Evolutionary conservation across 805 yeast species (phyloP).

Genomic region (Zygosaccharomyces kombuchaensis): DNA sequence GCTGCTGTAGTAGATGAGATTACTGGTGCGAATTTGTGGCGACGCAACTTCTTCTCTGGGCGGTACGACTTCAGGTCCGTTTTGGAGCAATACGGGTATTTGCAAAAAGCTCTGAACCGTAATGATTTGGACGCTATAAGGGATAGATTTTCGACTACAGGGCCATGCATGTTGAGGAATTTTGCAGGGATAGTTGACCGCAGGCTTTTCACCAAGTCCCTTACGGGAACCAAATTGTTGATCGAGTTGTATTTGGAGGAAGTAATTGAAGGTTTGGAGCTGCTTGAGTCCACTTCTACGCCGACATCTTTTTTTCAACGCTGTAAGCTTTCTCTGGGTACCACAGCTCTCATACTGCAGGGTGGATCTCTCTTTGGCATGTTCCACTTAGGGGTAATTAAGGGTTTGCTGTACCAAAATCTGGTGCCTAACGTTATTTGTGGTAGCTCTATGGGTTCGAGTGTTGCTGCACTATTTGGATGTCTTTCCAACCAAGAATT

Average conservation of each 20-base stretch:
- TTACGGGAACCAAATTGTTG: conserved; percentile 81
- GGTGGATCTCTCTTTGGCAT: conserved; percentile 95
- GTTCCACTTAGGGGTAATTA: conserved; percentile 89
- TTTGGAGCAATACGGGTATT: conserved; percentile 60
- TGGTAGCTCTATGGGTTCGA: conserved; percentile 92
- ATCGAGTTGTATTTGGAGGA: conserved; percentile 68
- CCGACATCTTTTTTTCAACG: conserved; percentile 75
- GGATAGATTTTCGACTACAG: conserved; percentile 67
- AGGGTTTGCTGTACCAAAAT: conserved; percentile 70
- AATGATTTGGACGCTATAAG: conserved; percentile 53
- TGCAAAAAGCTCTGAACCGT: conserved; percentile 57
- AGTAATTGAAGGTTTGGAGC: conserved; percentile 65
- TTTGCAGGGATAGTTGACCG: conserved; percentile 87
- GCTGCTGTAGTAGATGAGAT: conserved; percentile 48
- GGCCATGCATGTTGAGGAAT: conserved; percentile 66
- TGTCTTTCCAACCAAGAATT: conserved; percentile 66
- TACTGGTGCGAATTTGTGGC: conserved; percentile 59
- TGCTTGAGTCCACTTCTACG: conserved; percentile 51
- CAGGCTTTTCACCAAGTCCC: conserved; percentile 72
- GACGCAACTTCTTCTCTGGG: conserved; percentile 75
- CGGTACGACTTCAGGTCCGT: conserved; percentile 83
- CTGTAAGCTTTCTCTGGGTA: conserved; percentile 80
- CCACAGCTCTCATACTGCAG: conserved; percentile 84
- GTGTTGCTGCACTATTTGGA: conserved; percentile 83
- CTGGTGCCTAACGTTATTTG: conserved; percentile 80